phyloP scores from a whole-genome alignment of 352 stramenopile species.

The Globisporangium abappressorium region DNA sequence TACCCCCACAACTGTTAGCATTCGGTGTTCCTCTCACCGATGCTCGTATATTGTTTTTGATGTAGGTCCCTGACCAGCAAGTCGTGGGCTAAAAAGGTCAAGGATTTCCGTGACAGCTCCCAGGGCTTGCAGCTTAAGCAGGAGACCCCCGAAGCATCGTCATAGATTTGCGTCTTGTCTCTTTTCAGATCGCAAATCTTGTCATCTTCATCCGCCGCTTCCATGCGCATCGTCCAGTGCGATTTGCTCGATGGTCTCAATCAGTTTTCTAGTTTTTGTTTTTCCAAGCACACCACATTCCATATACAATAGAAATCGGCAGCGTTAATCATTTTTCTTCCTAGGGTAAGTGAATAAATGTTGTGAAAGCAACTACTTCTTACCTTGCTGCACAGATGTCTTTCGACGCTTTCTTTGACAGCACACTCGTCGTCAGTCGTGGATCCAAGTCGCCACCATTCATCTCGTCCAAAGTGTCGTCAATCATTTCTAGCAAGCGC shows the following conservation, averaged over 20 bases:
- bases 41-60: neutral
- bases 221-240: conserved; percentile 18
- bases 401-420: conserved; percentile 39
- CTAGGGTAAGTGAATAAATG: neutral
- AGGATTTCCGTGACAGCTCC: conserved; percentile 19
- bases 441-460: neutral
- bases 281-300: conserved; percentile 1
- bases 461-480: conserved; percentile 6
- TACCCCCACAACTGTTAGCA: neutral
- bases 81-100: conserved; percentile 31
- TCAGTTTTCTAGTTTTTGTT: conserved; percentile 23
- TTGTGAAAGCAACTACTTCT: conserved; percentile 3
- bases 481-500: neutral
- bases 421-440: conserved; percentile 4
- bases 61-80: conserved; percentile 45
- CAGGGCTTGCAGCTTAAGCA: neutral
- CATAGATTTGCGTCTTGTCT: neutral
- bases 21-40: neutral
- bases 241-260: conserved; percentile 43
- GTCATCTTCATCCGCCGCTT: neutral
- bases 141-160: conserved; percentile 9
- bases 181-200: neutral
- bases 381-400: conserved; percentile 46
- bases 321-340: neutral
- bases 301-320: conserved; percentile 2